Base-by-base conservation (phyloP, 2,329 filamentous ascomycete genomes). In the Chaetomiaceae sp. region DNA sequence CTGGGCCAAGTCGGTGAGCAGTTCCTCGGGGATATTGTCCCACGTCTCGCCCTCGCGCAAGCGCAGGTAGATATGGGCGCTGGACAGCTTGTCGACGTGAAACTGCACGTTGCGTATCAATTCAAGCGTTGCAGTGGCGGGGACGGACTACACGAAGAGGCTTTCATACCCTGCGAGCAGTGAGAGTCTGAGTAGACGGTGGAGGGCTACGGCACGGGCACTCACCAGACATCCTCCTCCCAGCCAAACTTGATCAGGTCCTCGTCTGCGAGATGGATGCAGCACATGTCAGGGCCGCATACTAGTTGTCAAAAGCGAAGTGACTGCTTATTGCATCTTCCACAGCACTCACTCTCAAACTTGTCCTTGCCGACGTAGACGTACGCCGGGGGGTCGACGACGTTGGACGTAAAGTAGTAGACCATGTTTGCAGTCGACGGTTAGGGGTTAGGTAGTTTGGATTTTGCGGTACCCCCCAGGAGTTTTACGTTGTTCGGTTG, bases 311-410 rank as follows among this genome's bases (percentile, higher is more conserved):
- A 16, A 40, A 8, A 6, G 13, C 14, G n/a, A 18, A 10, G 10
- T 5, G 7, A 23, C 27, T 11, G 23, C 3, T 25, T 4, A 20
- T n/a, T n/a, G n/a, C 30, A 10, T n/a, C 13, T 18, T n/a, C 25
- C 9, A 5, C 5, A 9, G 5, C 25, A 54, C 62, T 34, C 58
- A 96, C 94, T 99, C 77, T 99, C 94, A 64, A 94, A 91, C 75
- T 99, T 99, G 77, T 99, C 94, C 73, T 97, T 99, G 71, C 94
- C 94, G 55, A 96, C 90, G 69, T 99, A 99, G 66, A 99, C 84
- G 68, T 86, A 91, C 37, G 90, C 92, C 29, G 90, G 69, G 2
- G 94, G 92, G 11, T 85, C 79, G 34, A 95, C 89, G 37, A 84
- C 83, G 57, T 82, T 92, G 23, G 92, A 97, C 1, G 85, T 94